Evolutionary conservation across 805 yeast genomes (phyloP).

Genomic region (Candida sakaeoensis): DNA sequence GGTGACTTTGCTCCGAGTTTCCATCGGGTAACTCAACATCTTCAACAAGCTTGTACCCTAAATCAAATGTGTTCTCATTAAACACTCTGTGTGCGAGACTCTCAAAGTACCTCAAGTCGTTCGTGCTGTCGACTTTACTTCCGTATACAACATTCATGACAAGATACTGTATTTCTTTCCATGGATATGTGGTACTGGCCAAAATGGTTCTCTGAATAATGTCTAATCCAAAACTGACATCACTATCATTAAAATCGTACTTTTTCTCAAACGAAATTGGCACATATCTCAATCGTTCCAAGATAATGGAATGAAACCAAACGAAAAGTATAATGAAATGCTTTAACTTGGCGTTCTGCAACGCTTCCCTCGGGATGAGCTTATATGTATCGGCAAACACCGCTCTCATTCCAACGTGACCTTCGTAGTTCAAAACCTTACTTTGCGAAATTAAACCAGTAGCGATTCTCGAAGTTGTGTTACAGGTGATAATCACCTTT

Average conservation of each 20-base stretch:
- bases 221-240: constrained; percentile 48
- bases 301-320: constrained; percentile 69
- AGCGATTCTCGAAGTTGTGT: constrained; percentile 46
- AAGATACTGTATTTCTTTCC: constrained; percentile 48
- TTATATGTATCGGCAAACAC: constrained; percentile 39
- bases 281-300: constrained; percentile 53
- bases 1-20: constrained; percentile 26
- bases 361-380: constrained; percentile 15
- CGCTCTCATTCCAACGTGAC: constrained; percentile 54
- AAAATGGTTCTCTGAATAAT: constrained; percentile 43
- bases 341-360: constrained; percentile 36
- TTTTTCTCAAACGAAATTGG: constrained; percentile 59
- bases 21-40: constrained; percentile 50
- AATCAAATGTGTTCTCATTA: constrained; percentile 33
- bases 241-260: constrained; percentile 76
- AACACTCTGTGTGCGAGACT: constrained; percentile 38
- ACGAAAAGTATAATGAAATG: constrained; percentile 52
- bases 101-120: constrained; percentile 38
- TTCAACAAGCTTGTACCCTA: constrained; percentile 39
- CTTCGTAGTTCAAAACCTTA: constrained; percentile 58
- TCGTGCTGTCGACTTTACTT: constrained; percentile 48
- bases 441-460: constrained; percentile 52
- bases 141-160: constrained; percentile 62
- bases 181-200: constrained; percentile 43
- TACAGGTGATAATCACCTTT: constrained; percentile 65